These are phyloP conservation scores for Candida germanica DNA, from an alignment of 805 yeast species.

Conservation along the genomic window DNA sequence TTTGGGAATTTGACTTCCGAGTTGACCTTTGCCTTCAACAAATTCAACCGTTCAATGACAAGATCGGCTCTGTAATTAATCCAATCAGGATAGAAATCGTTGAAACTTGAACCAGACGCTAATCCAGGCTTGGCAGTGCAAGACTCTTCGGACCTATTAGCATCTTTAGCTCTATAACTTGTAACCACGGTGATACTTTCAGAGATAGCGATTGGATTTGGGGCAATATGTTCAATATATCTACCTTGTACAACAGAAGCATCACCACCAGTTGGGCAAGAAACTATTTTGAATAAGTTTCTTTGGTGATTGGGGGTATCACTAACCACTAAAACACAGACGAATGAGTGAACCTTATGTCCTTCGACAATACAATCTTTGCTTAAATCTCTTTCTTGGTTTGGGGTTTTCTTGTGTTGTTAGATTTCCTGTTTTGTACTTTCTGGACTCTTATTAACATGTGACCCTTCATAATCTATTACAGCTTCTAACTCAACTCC, in stretches of 20 bases:
- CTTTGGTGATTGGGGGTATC: constrained; percentile 50
- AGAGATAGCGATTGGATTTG: constrained; percentile 30
- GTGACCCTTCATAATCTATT: constrained; percentile 58
- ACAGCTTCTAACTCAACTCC: constrained; percentile 52
- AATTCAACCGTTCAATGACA: constrained; percentile 23
- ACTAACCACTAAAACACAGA: constrained; percentile 60
- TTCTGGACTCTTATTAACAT: constrained; percentile 49
- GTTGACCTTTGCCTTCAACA: constrained; percentile 21
- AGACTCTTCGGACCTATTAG: constrained; percentile 26
- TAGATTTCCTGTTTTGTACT: constrained; percentile 30
- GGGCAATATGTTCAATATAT: constrained; percentile 39
- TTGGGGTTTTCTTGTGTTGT: constrained; percentile 17
- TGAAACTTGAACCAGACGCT: constrained; percentile 31
- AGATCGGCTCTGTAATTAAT: constrained; percentile 27
- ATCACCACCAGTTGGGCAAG: constrained; percentile 32
- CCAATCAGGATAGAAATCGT: constrained; percentile 39
- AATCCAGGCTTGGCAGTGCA: constrained; percentile 38
- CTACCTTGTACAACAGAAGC: constrained; percentile 41
- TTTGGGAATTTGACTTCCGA: constrained; percentile 22
- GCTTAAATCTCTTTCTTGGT: constrained; percentile 14
- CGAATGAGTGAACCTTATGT: constrained; percentile 69
- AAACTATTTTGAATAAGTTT: constrained; percentile 18
- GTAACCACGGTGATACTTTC: constrained; percentile 44
- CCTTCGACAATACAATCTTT: constrained; percentile 57
- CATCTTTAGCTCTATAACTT: constrained; percentile 33